Evolutionary conservation across 768 basidiomycete species (phyloP).

Genomic region (Boletus tomentosulus): DNA sequence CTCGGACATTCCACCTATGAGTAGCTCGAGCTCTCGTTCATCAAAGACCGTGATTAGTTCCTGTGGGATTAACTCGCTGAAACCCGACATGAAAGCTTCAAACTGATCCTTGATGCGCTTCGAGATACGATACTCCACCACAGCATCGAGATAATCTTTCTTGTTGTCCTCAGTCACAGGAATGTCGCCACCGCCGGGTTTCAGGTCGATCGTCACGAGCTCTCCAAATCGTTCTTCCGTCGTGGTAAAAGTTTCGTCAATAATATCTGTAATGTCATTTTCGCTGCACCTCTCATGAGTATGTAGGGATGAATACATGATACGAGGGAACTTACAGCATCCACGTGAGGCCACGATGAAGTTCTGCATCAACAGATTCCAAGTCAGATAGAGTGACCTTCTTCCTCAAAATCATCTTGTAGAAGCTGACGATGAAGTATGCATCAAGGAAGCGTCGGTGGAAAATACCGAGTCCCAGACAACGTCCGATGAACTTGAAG

Average conservation of each 20-base stretch:
- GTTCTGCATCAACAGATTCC: constrained; percentile 94
- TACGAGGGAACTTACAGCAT: constrained; percentile 70
- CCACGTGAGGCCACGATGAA: constrained; percentile 95
- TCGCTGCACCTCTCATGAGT: constrained; percentile 51
- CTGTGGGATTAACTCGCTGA: constrained; percentile 98
- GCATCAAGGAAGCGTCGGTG: constrained; percentile 98
- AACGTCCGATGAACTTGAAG: constrained; percentile 99
- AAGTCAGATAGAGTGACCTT: constrained; percentile 92
- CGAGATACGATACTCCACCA: constrained; percentile 97
- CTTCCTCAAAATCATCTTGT: constrained; percentile 99
- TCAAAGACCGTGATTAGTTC: constrained; percentile 98
- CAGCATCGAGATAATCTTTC: constrained; percentile 92
- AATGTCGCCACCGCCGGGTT: constrained; percentile 79
- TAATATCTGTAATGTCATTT: constrained; percentile 96
- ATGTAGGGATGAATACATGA: not conserved
- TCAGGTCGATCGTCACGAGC: constrained; percentile 95
- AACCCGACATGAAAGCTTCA: constrained; percentile 99
- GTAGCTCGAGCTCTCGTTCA: constrained; percentile 92
- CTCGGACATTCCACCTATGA: constrained; percentile 99
- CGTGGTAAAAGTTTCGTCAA: constrained; percentile 97
- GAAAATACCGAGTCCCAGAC: constrained; percentile 95
- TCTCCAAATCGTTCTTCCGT: constrained; percentile 98
- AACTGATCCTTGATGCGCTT: constrained; percentile 98
- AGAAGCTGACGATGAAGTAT: constrained; percentile 99
- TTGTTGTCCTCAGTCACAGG: constrained; percentile 97